A percentile compares a stretch with the other conserved stretches of the same genome.
Evolutionary conservation across 2,329 filamentous ascomycete species (phyloP).

Genomic region (Colletotrichum destructivum): DNA sequence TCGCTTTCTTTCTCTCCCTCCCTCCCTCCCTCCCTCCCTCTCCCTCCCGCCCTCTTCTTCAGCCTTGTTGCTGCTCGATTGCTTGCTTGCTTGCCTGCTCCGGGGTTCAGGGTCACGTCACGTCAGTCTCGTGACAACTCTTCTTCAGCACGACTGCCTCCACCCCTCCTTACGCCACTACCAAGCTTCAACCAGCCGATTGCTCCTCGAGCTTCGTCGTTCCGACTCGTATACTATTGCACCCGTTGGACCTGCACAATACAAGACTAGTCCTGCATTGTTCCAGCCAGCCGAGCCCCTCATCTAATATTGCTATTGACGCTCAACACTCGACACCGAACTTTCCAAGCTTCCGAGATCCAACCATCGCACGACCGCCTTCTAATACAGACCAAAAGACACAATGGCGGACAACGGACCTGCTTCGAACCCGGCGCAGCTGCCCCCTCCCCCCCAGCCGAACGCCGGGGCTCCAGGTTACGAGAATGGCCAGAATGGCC

Average conservation of each 20-base stretch:
- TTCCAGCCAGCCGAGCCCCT: slow-evolving; percentile 37
- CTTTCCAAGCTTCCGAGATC: slow-evolving; percentile 13
- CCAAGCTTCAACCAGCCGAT: slow-evolving; percentile 10
- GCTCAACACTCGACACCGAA: slow-evolving; percentile 16
- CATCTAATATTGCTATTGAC: slow-evolving; percentile 41
- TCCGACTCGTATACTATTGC: slow-evolving; percentile 2
- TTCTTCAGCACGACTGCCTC: slow-evolving; percentile 17
- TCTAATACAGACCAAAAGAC: slow-evolving; percentile 20
- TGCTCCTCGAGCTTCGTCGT: slow-evolving; percentile 16
- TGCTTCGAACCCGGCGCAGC: slow-evolving; percentile 73
- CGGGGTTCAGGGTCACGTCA: slow-evolving; percentile 36
- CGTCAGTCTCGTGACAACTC: slow-evolving; percentile 30
- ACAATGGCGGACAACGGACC: slow-evolving; percentile 85
- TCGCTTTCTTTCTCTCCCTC: not conserved
- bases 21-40: not conserved
- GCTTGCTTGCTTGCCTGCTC: slow-evolving; percentile 24
- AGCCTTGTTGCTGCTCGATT: slow-evolving; percentile 19
- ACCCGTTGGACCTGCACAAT: slow-evolving; percentile 12
- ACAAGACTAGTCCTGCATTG: slow-evolving; percentile 13
- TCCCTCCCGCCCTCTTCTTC: slow-evolving; percentile 11
- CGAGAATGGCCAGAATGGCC: slow-evolving; percentile 80
- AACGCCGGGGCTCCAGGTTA: slow-evolving; percentile 82
- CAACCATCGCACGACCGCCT: slow-evolving; percentile 22
- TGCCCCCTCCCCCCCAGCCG: slow-evolving; percentile 78
- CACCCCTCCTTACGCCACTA: slow-evolving; percentile 32